Evolutionary conservation across 768 basidiomycete genomes (phyloP), one percentile per base, ranked within the genome.

Genomic region (Terana coerulea): DNA sequence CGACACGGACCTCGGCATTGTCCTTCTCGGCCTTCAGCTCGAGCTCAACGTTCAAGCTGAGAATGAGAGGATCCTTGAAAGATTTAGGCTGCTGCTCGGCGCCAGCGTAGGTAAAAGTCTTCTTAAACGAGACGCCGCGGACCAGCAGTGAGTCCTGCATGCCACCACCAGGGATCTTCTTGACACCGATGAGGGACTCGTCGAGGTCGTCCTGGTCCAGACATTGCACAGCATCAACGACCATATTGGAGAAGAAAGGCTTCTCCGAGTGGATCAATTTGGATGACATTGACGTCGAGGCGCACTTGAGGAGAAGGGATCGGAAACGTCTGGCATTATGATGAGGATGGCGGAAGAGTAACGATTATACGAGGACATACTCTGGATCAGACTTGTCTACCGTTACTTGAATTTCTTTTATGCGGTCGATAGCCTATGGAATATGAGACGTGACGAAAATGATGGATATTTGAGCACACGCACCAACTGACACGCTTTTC

Each of bases 11-110:
- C 70, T 99, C 97, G 3, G 97, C 97, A 59, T 99, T 99, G 69
- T 99, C 97, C 69, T 98, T 95, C 72, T 99, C 97, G 0, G 97
- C 97, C 71, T 99, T 99, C 59, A 99, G 77, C 69, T 99, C 97
- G 47, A 99, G 81, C 67, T 99, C 97, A 58, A 99, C 95, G 65
- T 99, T 99, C 51, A 99, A 70, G 64, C 93, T 94, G 15, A 98
- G 77, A 51, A 99, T 85, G 61, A 94, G 85, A 39, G 95, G 93
- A 63, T 95, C 65, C 56, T 73, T 72, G 78, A 98, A 97, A 29
- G 80, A 77, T 72, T 98, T 98, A 36, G 95, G 97, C 66, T 98
- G 95, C 69, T 99, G 97, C 66, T 99, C 97, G 17, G 97, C 97
- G 41, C 97, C 97, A 19, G 97, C 97, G 59, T 99, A 99, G 2